phyloP scores from a whole-genome alignment of 2,329 filamentous ascomycete species.

The Exophiala spinifera region DNA sequence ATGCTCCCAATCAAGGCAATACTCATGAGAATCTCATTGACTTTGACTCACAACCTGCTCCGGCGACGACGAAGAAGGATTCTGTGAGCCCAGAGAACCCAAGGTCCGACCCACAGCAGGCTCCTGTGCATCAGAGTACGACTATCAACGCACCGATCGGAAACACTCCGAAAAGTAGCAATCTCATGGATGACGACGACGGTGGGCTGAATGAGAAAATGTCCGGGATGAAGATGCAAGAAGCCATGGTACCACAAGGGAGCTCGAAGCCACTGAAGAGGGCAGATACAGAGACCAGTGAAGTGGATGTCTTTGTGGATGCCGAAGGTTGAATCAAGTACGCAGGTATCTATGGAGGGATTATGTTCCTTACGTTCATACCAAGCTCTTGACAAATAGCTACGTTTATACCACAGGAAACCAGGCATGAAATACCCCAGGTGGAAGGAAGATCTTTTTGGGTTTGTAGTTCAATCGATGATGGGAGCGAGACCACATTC shows the following conservation, averaged over 20 bases:
- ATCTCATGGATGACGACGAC: slow-evolving; percentile 28
- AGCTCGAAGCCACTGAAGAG: slow-evolving; percentile 33
- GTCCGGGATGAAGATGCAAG: slow-evolving; percentile 29
- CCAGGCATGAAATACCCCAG: not conserved
- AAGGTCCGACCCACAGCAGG: slow-evolving; percentile 17
- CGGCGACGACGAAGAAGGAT: slow-evolving; percentile 10
- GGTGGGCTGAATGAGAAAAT: slow-evolving; percentile 20
- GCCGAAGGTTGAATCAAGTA: slow-evolving; percentile 32
- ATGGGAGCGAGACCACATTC: not conserved
- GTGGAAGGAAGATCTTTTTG: no score
- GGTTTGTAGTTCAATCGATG: no score
- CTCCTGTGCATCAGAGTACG: slow-evolving; percentile 7
- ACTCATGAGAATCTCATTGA: slow-evolving; percentile 31
- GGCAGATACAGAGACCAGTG: slow-evolving; percentile 39
- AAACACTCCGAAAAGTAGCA: slow-evolving; percentile 6
- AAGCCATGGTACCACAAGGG: slow-evolving; percentile 23
- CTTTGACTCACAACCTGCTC: slow-evolving; percentile 28
- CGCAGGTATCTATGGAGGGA: not conserved
- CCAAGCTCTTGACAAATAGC: no score
- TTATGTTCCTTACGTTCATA: no score
- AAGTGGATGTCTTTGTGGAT: slow-evolving; percentile 45
- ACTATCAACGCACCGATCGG: slow-evolving; percentile 2
- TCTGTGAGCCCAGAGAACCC: slow-evolving; percentile 11
- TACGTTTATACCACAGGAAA: not conserved
- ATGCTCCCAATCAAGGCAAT: slow-evolving; percentile 2